phyloP scores from a whole-genome alignment of 768 basidiomycete species.

The Aureoboletus auriporus region DNA sequence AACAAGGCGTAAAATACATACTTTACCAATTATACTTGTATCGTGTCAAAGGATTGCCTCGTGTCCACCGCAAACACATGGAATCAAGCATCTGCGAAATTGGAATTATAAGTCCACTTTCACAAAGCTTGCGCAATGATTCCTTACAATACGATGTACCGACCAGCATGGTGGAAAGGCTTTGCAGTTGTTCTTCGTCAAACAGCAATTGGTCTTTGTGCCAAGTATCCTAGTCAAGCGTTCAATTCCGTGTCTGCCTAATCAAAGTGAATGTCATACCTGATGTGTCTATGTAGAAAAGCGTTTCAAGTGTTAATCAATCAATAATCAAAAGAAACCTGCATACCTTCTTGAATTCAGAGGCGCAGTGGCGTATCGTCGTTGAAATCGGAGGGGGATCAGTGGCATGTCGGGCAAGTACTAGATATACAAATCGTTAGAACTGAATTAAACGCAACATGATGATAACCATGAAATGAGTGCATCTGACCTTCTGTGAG shows the following conservation, averaged over 20 bases:
- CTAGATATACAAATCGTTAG: slow-evolving; percentile 33
- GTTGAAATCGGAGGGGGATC: slow-evolving; percentile 90
- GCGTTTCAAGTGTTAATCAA: slow-evolving; percentile 3
- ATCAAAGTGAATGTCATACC: slow-evolving; percentile 31
- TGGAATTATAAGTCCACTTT: slow-evolving; percentile 11
- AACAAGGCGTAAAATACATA: slow-evolving; percentile 1
- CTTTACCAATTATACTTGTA: not conserved
- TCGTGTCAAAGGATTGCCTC: not conserved
- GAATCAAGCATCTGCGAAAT: slow-evolving; percentile 24
- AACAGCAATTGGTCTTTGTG: slow-evolving; percentile 84
- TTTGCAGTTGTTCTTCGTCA: slow-evolving; percentile 86
- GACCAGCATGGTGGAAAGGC: slow-evolving; percentile 82
- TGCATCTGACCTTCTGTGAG: slow-evolving; percentile 62
- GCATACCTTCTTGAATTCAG: slow-evolving; percentile 78
- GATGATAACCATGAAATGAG: not conserved
- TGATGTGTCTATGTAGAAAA: slow-evolving; percentile 52
- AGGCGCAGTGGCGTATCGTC: slow-evolving; percentile 81
- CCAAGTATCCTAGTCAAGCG: slow-evolving; percentile 71
- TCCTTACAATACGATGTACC: slow-evolving; percentile 84
- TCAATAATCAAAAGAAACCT: slow-evolving; percentile 3
- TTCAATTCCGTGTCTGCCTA: slow-evolving; percentile 1
- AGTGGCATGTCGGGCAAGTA: slow-evolving; percentile 72
- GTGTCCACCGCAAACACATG: slow-evolving; percentile 2
- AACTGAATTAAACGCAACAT: not conserved
- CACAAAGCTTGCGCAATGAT: slow-evolving; percentile 1